phyloP scores from a whole-genome alignment of 2,329 filamentous ascomycete species.

The Fusarium buharicum region DNA sequence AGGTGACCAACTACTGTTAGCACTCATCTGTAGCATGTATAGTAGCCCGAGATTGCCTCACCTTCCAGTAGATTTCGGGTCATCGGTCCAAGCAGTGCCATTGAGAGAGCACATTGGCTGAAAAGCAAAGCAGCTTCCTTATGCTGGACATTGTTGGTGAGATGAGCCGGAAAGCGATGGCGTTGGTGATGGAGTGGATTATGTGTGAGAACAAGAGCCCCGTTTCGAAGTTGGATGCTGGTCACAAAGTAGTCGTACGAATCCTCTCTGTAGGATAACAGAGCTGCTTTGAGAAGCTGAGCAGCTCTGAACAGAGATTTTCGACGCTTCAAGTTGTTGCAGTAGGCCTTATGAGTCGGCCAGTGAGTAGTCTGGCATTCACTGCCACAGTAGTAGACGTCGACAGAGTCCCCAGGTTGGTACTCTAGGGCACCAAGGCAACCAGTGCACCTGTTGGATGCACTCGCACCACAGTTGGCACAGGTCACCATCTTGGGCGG shows the following conservation, averaged over 20 bases:
- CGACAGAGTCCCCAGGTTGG: conserved; percentile 12
- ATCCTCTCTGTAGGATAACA: conserved; percentile 21
- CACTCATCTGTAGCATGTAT: too few relatives aligned
- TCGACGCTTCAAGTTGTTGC: conserved; percentile 10
- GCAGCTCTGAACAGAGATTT: conserved; percentile 15
- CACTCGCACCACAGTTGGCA: conserved; percentile 12
- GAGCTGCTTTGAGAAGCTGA: conserved; percentile 15
- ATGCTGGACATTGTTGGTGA: conserved; percentile 10
- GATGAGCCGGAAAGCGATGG: conserved; percentile 9
- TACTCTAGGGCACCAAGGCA: conserved; percentile 23
- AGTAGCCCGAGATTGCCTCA: too few relatives aligned
- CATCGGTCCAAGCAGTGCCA: conserved; percentile 22
- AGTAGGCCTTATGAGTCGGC: conserved; percentile 16
- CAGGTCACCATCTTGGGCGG: conserved; percentile 14
- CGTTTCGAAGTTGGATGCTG: conserved; percentile 1
- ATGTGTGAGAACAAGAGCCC: conserved; percentile 13
- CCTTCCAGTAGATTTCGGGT: conserved; percentile 13
- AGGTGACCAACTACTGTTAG: too few relatives aligned
- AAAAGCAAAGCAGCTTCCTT: conserved; percentile 19
- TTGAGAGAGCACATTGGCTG: conserved; percentile 11
- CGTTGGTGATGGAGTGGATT: not conserved
- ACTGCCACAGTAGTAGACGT: conserved; percentile 18
- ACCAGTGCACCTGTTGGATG: conserved; percentile 5
- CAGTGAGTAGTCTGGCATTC: conserved; percentile 22
- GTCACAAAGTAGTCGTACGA: conserved; percentile 9